These are phyloP conservation scores for Scutellaria minor DNA, from an alignment of 257 asterid genomes.

Conservation along the genomic window DNA sequence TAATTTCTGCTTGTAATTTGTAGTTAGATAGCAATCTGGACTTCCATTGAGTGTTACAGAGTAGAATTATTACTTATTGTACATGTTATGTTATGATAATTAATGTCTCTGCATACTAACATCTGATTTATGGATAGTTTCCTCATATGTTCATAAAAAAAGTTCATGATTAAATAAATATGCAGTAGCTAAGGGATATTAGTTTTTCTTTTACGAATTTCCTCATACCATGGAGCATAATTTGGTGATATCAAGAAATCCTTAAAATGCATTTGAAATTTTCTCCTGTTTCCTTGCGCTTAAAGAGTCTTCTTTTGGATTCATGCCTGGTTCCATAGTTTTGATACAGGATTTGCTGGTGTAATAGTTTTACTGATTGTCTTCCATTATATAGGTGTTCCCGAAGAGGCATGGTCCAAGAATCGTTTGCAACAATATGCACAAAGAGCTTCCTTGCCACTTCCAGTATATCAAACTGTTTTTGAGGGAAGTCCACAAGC, in stretches of 20 bases:
- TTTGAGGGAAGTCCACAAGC: constrained; percentile 34
- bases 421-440: constrained; percentile 33
- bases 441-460: constrained; percentile 37
- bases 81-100: neutral
- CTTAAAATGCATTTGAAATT: neutral
- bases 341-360: neutral
- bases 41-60: neutral
- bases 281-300: neutral
- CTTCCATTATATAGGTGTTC: constrained; percentile 25
- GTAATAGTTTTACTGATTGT: neutral
- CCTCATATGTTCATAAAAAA: neutral
- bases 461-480: constrained; percentile 32
- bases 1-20: neutral
- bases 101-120: neutral
- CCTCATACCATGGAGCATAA: neutral
- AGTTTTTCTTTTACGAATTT: neutral
- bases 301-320: neutral
- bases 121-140: neutral
- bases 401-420: constrained; percentile 18
- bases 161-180: neutral
- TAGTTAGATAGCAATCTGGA: neutral
- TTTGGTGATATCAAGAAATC: neutral
- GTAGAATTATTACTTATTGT: neutral
- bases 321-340: neutral
- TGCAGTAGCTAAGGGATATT: neutral